These are phyloP conservation scores for Dioscorea zingiberensis DNA, from an alignment of 106 monocot genomes.

Conservation along the genomic window DNA sequence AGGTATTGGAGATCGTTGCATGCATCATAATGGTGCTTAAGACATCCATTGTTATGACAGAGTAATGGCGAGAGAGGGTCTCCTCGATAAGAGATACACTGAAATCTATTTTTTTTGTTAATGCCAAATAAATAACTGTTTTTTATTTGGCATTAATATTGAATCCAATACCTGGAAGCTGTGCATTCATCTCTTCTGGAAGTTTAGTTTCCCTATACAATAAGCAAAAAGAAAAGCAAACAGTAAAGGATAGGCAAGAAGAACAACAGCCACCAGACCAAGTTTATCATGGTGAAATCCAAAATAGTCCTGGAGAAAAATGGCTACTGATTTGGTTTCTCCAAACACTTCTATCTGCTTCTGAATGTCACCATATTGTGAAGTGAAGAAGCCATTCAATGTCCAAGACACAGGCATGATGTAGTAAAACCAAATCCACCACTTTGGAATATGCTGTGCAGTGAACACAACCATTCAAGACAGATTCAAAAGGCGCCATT, in stretches of 20 bases:
- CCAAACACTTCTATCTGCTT: constrained; percentile 48
- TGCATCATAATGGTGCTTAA: no score
- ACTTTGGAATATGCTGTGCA: constrained; percentile 79
- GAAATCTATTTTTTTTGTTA: no score
- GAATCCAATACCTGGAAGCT: no score
- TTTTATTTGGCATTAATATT: no score
- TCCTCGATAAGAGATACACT: no score
- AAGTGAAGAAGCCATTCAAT: constrained; percentile 49
- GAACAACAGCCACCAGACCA: constrained; percentile 42
- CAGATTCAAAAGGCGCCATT: neutral
- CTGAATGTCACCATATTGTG: constrained; percentile 57
- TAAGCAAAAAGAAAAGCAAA: constrained; percentile 57
- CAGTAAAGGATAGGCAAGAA: constrained; percentile 27
- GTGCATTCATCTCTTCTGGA: no score
- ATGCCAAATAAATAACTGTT: no score
- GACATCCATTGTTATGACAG: no score
- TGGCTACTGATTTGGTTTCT: constrained; percentile 33
- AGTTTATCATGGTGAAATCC: constrained; percentile 40
- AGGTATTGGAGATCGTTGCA: no score
- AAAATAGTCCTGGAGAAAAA: constrained; percentile 59
- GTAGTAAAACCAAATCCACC: constrained; percentile 85
- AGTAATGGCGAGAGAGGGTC: no score
- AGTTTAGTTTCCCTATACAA: no score
- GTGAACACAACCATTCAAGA: neutral
- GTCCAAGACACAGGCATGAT: constrained; percentile 51